Base-by-base conservation (phyloP, 179 eudicot genomes). In the Corrigiola litoralis region DNA sequence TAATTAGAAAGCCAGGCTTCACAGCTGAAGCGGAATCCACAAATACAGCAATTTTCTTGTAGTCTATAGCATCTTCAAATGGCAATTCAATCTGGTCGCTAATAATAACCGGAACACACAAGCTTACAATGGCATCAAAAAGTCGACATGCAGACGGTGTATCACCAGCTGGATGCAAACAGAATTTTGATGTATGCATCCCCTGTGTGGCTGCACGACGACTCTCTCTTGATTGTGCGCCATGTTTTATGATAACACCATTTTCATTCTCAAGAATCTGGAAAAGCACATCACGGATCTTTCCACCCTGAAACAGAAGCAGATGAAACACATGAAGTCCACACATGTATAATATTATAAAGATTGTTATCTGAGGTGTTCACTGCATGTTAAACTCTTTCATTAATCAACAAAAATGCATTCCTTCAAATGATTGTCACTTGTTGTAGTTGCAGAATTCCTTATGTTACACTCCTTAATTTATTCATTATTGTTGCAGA, bases 141-240 rank as follows among this genome's bases (percentile, higher is more conserved):
- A 90, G 86, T 55, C 97, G 80, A 69, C 95, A 87, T 16, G 97
- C 95, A 32, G 97, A 90, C 53, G 97, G 97, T 53, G 97, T 90
- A 75, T 90, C 97, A 50, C 97, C 97, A 67, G 97, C 97, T 34
- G 92, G 97, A 78, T 90, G 97, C 67, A 90, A 81, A 75, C 97
- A 90, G 67, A 90, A 90, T 65, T 82, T 90, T 27, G 97, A 90
- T 4, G 92, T 71, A 67, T 90, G 97, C 97, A 90, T 90, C 60
- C 97, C 97, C 58, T 84, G 90, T 24, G 92, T 75, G 66, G 97
- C 97, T 67, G 74, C 77, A 57, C 97, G 87, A 9, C 97, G 88
- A 77, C 90, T 88, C 82, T 84, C 95, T 59, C 97, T 84, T 12
- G 97, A 90, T 58, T 90, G 97, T 45, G 95, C 84, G 64, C 97